These are phyloP conservation scores for Eremothecium cymbalariae DNA, from an alignment of 1,139 yeast genomes.

Conservation along the genomic window DNA sequence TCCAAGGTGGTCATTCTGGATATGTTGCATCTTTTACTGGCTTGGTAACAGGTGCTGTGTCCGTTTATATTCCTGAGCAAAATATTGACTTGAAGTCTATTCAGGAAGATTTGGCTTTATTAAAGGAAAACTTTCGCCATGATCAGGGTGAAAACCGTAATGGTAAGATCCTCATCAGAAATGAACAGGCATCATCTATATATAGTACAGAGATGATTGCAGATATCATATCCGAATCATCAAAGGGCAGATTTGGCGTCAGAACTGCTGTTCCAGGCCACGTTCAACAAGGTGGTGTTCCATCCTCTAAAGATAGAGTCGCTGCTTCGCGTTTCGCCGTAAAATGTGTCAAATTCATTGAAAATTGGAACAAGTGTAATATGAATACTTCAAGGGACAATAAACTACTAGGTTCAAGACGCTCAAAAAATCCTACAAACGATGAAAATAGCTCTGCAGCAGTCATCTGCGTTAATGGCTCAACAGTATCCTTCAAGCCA, in stretches of 20 bases:
- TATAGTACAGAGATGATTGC: conserved; percentile 61
- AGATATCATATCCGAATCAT: conserved; percentile 57
- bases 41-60: conserved; percentile 87
- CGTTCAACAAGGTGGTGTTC: conserved; percentile 89
- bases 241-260: conserved; percentile 61
- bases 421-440: conserved; percentile 35
- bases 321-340: conserved; percentile 87
- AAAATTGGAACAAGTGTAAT: conserved; percentile 38
- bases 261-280: conserved; percentile 78
- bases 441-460: conserved; percentile 44
- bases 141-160: conserved; percentile 73
- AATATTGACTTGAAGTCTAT: conserved; percentile 65
- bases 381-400: conserved; percentile 32
- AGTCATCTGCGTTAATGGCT: conserved; percentile 64
- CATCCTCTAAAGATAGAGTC: conserved; percentile 91
- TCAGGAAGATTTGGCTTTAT: conserved; percentile 65
- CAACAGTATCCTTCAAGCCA: conserved; percentile 48
- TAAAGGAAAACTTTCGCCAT: conserved; percentile 57
- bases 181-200: conserved; percentile 62
- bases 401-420: conserved; percentile 37
- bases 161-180: conserved; percentile 64
- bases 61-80: conserved; percentile 88
- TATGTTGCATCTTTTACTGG: conserved; percentile 84
- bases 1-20: conserved; percentile 96
- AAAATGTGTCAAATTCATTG: conserved; percentile 80